Base-by-base conservation (phyloP, 202 grass and related monocot species). In the Hordeum pubiflorum region DNA sequence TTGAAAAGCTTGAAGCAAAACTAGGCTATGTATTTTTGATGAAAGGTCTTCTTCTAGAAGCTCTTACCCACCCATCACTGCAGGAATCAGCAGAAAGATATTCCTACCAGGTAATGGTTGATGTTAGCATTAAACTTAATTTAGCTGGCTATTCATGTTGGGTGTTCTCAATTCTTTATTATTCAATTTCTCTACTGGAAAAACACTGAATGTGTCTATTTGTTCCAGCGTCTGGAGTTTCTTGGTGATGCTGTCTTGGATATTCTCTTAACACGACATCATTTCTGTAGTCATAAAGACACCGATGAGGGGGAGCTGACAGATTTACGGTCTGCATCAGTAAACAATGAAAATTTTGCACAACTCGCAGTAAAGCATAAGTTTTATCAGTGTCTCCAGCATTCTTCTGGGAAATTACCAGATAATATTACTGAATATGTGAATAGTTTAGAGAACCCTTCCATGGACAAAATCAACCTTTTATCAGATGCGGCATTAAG, bases 291-390 rank as follows among this genome's bases (percentile, higher is more conserved):
- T 73, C 82, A 98, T 79, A 86, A 85, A 80, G 87, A 98, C 70
- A 84, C 83, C 15, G 87, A 86, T 73, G 92, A 93, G 39, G 95
- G 92, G 59, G 86, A 95, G 75, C 76, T 98, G 82, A 98, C 92
- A 76, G 92, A 95, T 89, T 84, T 98, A 81, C 81, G 95, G 22
- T 93, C 90, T 59, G 92, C 92, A 70, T 98, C 92, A 43, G 95
- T 98, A 69, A 98, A 93, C 72, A 98, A 98, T 32, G 88, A 94
- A 67, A 95, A 94, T 74, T 98, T 98, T 79, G 92, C 95, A 76
- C 90, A 86, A 84, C 79, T 91, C 73, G 90, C 92, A 39, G 90
- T 93, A 39, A 93, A 80, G 79, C 83, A 98, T 74, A 95, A 93
- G 76, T 66, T 98, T 52, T 82, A 98, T 38, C 62, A 83, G 17